Evolutionary conservation across 1,284 basidiomycete genomes (phyloP), one percentile per base, ranked within the genome.

Genomic region (Phellinidium pouzarii): DNA sequence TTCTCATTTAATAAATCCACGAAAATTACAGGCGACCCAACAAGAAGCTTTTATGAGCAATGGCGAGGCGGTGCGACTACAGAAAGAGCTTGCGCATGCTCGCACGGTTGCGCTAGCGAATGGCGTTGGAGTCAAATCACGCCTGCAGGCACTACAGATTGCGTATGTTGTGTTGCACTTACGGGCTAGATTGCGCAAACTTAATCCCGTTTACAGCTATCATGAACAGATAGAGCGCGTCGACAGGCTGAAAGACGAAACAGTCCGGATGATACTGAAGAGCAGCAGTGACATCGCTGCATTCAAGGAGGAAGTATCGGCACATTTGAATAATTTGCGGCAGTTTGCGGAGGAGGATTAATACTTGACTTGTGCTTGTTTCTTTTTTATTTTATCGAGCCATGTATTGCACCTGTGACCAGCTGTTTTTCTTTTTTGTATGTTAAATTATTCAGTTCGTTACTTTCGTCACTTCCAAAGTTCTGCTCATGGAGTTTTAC

Each of bases 91-190:
- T 8, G 79, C 80, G 2, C 77, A 84, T 54, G 86, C 87, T 14
- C 74, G 81, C 56, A 84, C 79, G 19, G 82, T 82, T 4, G 85
- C 87, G n/a, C 72, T 85, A 52, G 79, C 84, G 1, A 84, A 80
- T 60, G 87, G 87, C 12, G 80, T 87, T 64, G 84, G 83, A 22
- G 83, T 86, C 42, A 87, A 88, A 64, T 80, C 84, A n/a, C 76
- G 83, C 51, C 66, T 89, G 14, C 84, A 88, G 59, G 76, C 79
- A 1, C 62, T 87, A 29, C 81, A 87, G 53, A 73, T 74, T 57
- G 70, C 70, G 72, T 74, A 59, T 53, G 71, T 67, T 14, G 47
- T 40, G 22, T 38, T n/a, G 19, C n/a, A 46, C 25, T 41, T 14
- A 25, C 43, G 46, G 46, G 22, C 48, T 47, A 25, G 25, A 52